Evolutionary conservation across 495 filamentous ascomycete genomes (phyloP).

Genomic region (Aspergillus wentii): DNA sequence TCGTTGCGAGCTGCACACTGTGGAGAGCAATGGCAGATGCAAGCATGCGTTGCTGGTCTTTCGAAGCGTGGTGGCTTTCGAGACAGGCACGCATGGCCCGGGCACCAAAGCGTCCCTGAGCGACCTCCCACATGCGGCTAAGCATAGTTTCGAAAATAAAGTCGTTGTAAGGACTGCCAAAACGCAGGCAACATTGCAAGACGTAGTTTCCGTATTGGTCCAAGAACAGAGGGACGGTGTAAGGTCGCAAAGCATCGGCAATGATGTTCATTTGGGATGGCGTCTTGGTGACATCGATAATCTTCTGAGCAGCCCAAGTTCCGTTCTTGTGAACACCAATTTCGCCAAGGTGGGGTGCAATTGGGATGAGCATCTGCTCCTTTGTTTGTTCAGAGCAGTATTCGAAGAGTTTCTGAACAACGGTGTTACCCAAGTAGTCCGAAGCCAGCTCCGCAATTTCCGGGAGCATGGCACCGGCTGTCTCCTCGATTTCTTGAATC

Average conservation of each 20-base stretch:
- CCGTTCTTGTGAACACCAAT: conserved; percentile 99
- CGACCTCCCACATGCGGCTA: conserved; percentile 87
- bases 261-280: conserved; percentile 80
- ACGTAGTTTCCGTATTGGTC: conserved; percentile 99
- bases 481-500: conserved; percentile 83
- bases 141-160: conserved; percentile 99
- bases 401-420: conserved; percentile 98
- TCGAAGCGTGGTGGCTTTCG: conserved; percentile 91
- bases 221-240: conserved; percentile 84
- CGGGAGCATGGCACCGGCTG: conserved; percentile 86
- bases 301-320: conserved; percentile 98
- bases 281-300: conserved; percentile 90
- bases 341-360: conserved; percentile 87
- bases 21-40: conserved; percentile 93
- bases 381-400: conserved; percentile 87
- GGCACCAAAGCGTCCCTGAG: conserved; percentile 90
- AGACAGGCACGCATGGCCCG: conserved; percentile 95
- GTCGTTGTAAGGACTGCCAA: conserved; percentile 81
- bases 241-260: conserved; percentile 75
- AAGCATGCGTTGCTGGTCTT: conserved; percentile 92
- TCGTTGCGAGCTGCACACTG: conserved; percentile 93
- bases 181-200: conserved; percentile 90
- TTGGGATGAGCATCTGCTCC: conserved; percentile 84
- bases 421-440: conserved; percentile 96
- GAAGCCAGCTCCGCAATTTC: conserved; percentile 93